Evolutionary conservation across 306 rosid genomes (phyloP), one percentile per base, ranked within the genome.

Genomic region (Gastrolobium bilobum): DNA sequence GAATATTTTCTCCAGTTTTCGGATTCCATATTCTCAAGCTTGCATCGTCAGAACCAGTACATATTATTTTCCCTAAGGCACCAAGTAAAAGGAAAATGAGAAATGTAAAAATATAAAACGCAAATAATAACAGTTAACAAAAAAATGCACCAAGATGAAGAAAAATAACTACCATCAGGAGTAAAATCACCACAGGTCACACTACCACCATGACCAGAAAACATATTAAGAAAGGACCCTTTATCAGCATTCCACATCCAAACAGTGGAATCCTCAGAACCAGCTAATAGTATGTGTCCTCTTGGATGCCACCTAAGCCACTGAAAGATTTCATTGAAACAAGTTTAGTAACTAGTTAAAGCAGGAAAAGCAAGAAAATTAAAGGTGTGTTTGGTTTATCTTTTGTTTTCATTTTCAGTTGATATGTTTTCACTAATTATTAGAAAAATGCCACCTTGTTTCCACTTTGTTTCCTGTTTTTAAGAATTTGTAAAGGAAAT

Each of bases 271-370:
- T 95, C 98, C 67, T 95, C 96, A 11, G 92, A 90, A 91, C 98
- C 98, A 76, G 94, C 99, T 79, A 95, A 80, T 68, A 95, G 86
- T 56, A 89, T 34, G 79, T 89, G 92, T 67, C 96, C 98, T 80
- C 87, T 90, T 30, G 99, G 98, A 87, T 95, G 96, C 99, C 99
- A 95, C 79, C 81, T 84, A 44, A 95, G 84, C 99, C 99, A 95
- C 99, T 95, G 85, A 77, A 75, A 86, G 76, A 53, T 68, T 75
- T 83, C 57, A 82, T 9, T 14, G 40, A 20, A 86, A 80, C 29
- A 43, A 71, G 78, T 54, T 63, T 10, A 66, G 79, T 6, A 78
- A 78, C 53, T 37, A 61, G 37, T 4, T 20, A 57, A 13, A n/a
- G 44, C 13, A 80, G 10, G 47, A 38, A 7, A 75, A 8, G 13